Base-by-base conservation (phyloP, 805 yeast species). In the Cyberlindnera nakhonratchasimensis region DNA sequence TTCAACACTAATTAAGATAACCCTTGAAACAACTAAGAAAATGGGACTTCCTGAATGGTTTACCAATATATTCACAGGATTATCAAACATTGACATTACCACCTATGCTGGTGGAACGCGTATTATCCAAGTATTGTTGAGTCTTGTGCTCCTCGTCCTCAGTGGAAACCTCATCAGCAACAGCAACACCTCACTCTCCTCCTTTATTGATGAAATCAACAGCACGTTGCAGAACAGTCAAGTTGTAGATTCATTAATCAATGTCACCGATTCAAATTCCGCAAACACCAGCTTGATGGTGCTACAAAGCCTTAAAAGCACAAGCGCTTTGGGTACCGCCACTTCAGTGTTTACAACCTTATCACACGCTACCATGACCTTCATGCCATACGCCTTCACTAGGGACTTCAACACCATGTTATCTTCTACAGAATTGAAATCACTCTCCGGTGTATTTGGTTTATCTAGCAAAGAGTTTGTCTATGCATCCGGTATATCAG, bases 341-440 rank as follows among this genome's bases (percentile, higher is more conserved):
- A 20, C 47, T 10, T 32, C 47, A 8, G 25, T 34, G 12, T 34
- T 48, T 26, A 48, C 48, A 12, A 5, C 35, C 5, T n/a, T 42
- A 11, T 37, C 52, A 3, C 47, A 46, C 26, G 14, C 41, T 6
- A 14, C 39, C 2, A 8, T 45, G 21, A 39, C 46, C 11, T 11
- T 39, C 14, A 14, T 36, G 14, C 49, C 49, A 3, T 42, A 46
- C 25, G 17, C 42, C 12, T 46, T 42, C 28, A 1, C 35, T 11
- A 31, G 43, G 6, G 40, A 35, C 5, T 43, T 33, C 6, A 42
- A 44, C 34, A 6, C 29, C 14, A 50, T 51, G 42, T 26, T 47
- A 5, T 31, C 47, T 6, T 36, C 52, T 11, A 20, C 25, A 1
- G 36, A 43, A 16, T 29, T 29, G 14, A 21, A n/a, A 26, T 37